These are phyloP conservation scores for sweet orange (Citrus sinensis) DNA, from an alignment of 345 rosid species.

Conservation along the genomic window DNA sequence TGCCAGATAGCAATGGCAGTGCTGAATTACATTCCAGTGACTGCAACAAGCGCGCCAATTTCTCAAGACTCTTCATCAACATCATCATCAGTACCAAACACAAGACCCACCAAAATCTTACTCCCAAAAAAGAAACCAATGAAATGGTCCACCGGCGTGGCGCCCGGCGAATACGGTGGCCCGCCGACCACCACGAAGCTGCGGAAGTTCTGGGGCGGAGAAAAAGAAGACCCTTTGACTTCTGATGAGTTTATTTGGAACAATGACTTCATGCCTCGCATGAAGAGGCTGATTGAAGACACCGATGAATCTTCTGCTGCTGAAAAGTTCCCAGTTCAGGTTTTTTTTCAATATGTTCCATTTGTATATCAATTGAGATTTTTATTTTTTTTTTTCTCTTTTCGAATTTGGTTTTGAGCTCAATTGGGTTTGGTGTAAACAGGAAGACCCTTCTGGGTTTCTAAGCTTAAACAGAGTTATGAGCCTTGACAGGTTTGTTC, in stretches of 20 bases:
- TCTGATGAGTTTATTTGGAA: conserved; percentile 92
- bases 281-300: conserved; percentile 59
- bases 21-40: conserved; percentile 52
- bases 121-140: conserved; percentile 75
- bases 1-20: conserved; percentile 43
- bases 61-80: conserved; percentile 44
- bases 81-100: conserved; percentile 21
- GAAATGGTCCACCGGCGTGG: conserved; percentile 92
- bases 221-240: conserved; percentile 75
- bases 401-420: not conserved
- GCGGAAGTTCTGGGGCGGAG: conserved; percentile 89
- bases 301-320: conserved; percentile 30
- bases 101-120: conserved; percentile 61
- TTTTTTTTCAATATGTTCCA: not conserved
- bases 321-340: conserved; percentile 49
- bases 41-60: conserved; percentile 47
- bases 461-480: conserved; percentile 83
- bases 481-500: conserved; percentile 77
- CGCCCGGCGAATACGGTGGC: conserved; percentile 93
- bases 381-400: not conserved
- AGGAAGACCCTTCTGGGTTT: conserved; percentile 86
- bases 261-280: conserved; percentile 77
- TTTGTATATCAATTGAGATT: not conserved
- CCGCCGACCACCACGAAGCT: conserved; percentile 74
- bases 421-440: conserved; percentile 20